phyloP scores from a whole-genome alignment of 2,329 filamentous ascomycete genomes.

The Colletotrichum ledebouriae region DNA sequence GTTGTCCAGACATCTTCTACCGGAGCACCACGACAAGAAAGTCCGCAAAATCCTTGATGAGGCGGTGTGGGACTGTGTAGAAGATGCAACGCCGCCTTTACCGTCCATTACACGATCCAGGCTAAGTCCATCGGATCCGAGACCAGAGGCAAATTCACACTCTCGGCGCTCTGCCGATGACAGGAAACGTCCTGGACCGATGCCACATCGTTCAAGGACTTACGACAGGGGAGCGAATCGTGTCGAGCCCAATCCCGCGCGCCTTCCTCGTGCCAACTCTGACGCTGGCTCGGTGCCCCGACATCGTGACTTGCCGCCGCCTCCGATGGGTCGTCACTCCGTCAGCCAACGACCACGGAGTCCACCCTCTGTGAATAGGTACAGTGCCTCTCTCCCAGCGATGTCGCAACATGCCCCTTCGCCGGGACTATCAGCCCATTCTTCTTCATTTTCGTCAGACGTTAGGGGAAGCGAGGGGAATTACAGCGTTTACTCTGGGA shows the following conservation, averaged over 20 bases:
- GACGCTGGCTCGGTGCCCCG: constrained; percentile 22
- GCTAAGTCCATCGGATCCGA: constrained; percentile 1
- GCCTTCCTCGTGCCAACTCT: constrained; percentile 28
- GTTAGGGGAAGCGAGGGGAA: constrained; percentile 14
- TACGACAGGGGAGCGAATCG: constrained; percentile 20
- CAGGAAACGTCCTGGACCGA: constrained; percentile 5
- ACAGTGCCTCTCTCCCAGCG: constrained; percentile 28
- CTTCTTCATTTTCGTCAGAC: not conserved
- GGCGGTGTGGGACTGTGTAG: constrained; percentile 64
- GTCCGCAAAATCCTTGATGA: constrained; percentile 72
- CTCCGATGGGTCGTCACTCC: constrained; percentile 32
- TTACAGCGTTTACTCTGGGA: constrained; percentile 26
- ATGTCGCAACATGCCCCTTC: constrained; percentile 21
- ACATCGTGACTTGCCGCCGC: constrained; percentile 25
- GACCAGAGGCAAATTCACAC: constrained; percentile 25
- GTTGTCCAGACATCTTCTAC: constrained; percentile 80
- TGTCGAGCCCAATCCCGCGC: constrained; percentile 7
- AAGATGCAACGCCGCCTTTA: constrained; percentile 31
- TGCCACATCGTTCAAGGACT: constrained; percentile 7
- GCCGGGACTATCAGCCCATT: not conserved
- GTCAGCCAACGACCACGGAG: constrained; percentile 15
- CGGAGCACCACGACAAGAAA: constrained; percentile 67
- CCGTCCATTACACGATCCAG: constrained; percentile 20
- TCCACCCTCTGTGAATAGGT: constrained; percentile 29
- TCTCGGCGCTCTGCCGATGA: constrained; percentile 10